phyloP scores from a whole-genome alignment of 495 filamentous ascomycete species.

The Daldinia childiae region DNA sequence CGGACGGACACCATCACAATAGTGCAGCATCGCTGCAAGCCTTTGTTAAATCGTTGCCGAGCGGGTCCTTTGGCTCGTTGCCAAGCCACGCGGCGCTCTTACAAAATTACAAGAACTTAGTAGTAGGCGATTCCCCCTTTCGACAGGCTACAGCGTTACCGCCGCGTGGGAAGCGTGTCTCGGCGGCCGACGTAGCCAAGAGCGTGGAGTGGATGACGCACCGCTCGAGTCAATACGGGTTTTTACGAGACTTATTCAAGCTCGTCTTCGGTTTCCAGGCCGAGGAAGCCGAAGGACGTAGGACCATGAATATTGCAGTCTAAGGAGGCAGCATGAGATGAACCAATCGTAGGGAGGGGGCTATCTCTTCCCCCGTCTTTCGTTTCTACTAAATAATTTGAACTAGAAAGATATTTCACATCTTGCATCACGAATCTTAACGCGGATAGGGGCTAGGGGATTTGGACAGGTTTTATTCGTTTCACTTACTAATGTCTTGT shows the following conservation, averaged over 20 bases:
- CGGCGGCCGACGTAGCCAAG: slow-evolving; percentile 75
- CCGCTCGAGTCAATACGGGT: slow-evolving; percentile 65
- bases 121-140: slow-evolving; percentile 74
- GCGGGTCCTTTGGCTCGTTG: slow-evolving; percentile 77
- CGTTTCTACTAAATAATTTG: slow-evolving; percentile 1
- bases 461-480: background rate
- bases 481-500: slow-evolving; percentile 16
- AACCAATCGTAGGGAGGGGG: background rate
- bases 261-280: slow-evolving; percentile 85
- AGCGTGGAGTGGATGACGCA: slow-evolving; percentile 76
- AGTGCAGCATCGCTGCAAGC: slow-evolving; percentile 63
- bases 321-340: slow-evolving; percentile 16
- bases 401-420: background rate
- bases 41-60: slow-evolving; percentile 79
- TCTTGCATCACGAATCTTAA: background rate
- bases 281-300: slow-evolving; percentile 72
- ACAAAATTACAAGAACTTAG: slow-evolving; percentile 78
- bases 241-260: slow-evolving; percentile 80
- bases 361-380: background rate
- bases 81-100: slow-evolving; percentile 75
- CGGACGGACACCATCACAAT: slow-evolving; percentile 44
- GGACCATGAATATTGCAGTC: slow-evolving; percentile 60
- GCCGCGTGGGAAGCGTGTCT: slow-evolving; percentile 64
- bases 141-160: slow-evolving; percentile 62
- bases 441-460: background rate